A percentile compares a stretch with the other conserved stretches of the same genome.
Evolutionary conservation across 495 filamentous ascomycete genomes (phyloP).

Genomic region (Recurvomyces mirabilis): DNA sequence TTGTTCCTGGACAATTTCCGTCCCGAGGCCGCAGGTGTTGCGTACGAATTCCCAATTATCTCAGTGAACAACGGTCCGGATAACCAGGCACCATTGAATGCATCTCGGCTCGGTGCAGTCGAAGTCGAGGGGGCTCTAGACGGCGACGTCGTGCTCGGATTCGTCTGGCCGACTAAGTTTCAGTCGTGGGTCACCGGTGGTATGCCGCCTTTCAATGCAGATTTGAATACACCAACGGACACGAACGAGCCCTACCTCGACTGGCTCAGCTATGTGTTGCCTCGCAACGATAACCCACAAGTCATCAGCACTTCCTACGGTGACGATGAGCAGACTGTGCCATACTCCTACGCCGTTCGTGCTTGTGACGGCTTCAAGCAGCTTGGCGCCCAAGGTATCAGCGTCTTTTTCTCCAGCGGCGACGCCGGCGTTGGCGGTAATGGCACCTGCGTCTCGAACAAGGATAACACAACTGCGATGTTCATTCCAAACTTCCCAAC

Average conservation of each 20-base stretch:
- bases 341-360: conserved; percentile 25
- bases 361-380: conserved; percentile 30
- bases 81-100: conserved; percentile 30
- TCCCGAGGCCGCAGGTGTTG: conserved; percentile 36
- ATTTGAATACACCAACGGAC: conserved; percentile 27
- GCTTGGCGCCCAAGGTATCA: conserved; percentile 29
- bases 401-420: conserved; percentile 29
- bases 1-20: conserved; percentile 39
- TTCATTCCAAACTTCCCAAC: conserved; percentile 31
- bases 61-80: conserved; percentile 33
- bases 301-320: conserved; percentile 34
- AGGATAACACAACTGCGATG: conserved; percentile 22
- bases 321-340: conserved; percentile 31
- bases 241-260: conserved; percentile 32
- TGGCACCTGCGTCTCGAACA: conserved; percentile 25
- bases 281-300: conserved; percentile 23
- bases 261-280: conserved; percentile 29
- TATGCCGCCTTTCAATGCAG: conserved; percentile 27
- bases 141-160: conserved; percentile 31
- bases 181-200: conserved; percentile 30
- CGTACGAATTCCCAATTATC: conserved; percentile 34
- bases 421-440: conserved; percentile 29
- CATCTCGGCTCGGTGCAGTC: conserved; percentile 22
- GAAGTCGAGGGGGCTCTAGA: conserved; percentile 38
- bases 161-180: conserved; percentile 25